Base-by-base conservation (phyloP, 768 basidiomycete species). In the Leccinum disarticulatum region DNA sequence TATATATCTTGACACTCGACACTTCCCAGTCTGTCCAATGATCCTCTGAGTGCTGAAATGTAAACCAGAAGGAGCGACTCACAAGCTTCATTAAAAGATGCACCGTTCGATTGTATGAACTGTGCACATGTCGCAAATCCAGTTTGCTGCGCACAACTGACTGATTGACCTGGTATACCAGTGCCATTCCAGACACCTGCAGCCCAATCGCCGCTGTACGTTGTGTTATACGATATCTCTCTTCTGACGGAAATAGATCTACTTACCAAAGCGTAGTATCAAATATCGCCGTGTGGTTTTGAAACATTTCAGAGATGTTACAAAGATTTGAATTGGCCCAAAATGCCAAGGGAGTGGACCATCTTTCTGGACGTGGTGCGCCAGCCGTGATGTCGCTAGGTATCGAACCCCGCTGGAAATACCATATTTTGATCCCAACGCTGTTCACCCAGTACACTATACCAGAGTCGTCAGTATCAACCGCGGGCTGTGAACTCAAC, bases 131-230 rank as follows among this genome's bases (percentile, higher is more conserved):
- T 90, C 27, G 88, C 77, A 72, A 85, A 87, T 43, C 93, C 93
- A 14, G 95, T 98, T 64, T 83, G 80, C 65, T 85, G 77, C 15
- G 91, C 91, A 67, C 95, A 98, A 72, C 90, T 93, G 71, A 89
- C 83, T 17, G 84, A 85, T 76, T 95, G 94, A 54, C 94, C 94
- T 17, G 90, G 91, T 55, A 88, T 81, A 31, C 91, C 91, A 53
- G 87, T 74, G 25, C 66, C 61, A 52, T 74, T 77, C 95, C 95
- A 98, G n/a, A 84, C 88, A 50, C 76, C 77, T 52, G 87, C 85
- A 11, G 94, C 93, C 95, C 94, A 98, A 64, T 95, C 91, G 60
- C 94, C 94, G 66, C 91, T 88, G 61, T 35, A 56, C 33, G 25
- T 13, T 25, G 35, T 43, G 56, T 51, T 43, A 49, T 22, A 66